Evolutionary conservation across 2,329 filamentous ascomycete species (phyloP).

Genomic region (Chrysoporthe cubensis): DNA sequence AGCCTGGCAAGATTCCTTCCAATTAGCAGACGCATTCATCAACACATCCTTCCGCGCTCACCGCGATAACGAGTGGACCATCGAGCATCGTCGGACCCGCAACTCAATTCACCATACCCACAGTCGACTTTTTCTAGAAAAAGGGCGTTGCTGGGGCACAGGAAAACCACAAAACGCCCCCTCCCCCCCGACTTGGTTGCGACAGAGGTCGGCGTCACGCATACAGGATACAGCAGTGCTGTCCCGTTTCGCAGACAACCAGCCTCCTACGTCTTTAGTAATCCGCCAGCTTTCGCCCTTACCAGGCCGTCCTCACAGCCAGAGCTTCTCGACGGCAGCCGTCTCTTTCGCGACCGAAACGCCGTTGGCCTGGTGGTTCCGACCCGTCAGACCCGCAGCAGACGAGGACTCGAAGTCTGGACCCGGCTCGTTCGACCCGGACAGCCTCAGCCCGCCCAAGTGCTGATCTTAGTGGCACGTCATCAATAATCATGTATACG

Average conservation of each 20-base stretch:
- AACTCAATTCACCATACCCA: constrained; percentile 14
- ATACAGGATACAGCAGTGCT: constrained; percentile 58
- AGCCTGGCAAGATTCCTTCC: constrained; percentile 23
- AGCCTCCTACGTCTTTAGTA: constrained; percentile 15
- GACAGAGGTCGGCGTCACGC: constrained; percentile 24
- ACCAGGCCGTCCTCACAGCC: constrained; percentile 12
- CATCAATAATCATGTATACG: constrained; percentile 58
- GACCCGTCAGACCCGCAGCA: constrained; percentile 11
- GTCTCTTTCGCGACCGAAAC: constrained; percentile 15
- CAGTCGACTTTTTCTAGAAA: constrained; percentile 21
- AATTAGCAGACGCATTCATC: constrained; percentile 19
- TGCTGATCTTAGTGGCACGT: constrained; percentile 13
- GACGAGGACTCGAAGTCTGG: constrained; percentile 8
- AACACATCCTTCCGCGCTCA: constrained; percentile 23
- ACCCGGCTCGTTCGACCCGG: constrained; percentile 9
- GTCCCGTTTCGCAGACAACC: constrained; percentile 41
- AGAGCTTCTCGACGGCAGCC: constrained; percentile 6
- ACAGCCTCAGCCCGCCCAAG: constrained; percentile 18
- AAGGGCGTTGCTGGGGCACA: constrained; percentile 25
- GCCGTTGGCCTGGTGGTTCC: constrained; percentile 8
- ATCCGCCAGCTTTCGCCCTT: constrained; percentile 15
- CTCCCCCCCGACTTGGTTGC: constrained; percentile 7
- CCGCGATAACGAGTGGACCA: constrained; percentile 18
- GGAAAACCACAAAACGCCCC: constrained; percentile 8
- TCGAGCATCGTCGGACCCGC: background rate